A percentile compares a stretch with the other conserved stretches of the same genome.
These are phyloP conservation scores for Penicillium digitatum DNA, from an alignment of 2,329 filamentous ascomycete species.

Conservation along the genomic window DNA sequence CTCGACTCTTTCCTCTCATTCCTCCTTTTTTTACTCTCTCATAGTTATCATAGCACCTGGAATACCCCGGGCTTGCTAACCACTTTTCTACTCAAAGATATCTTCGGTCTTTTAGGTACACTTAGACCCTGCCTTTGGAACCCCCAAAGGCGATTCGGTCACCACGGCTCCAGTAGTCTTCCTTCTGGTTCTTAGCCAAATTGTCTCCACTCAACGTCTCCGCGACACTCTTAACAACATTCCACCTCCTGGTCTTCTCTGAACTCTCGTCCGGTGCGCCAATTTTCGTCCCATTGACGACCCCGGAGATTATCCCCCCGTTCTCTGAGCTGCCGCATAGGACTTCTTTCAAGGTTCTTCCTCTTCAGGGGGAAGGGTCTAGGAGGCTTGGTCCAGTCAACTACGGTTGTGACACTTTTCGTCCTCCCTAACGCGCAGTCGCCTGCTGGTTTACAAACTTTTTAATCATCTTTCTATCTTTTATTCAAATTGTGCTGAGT, in stretches of 20 bases:
- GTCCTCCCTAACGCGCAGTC: conserved; percentile 78
- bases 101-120: conserved; percentile 1
- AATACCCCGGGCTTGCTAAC: conserved; percentile 3
- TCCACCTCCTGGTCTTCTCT: conserved; percentile 40
- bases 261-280: conserved; percentile 35
- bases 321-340: conserved; percentile 98
- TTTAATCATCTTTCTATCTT: conserved; percentile 18
- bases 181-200: conserved; percentile 35
- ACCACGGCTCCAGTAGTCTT: conserved; percentile 41
- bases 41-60: conserved; percentile 1
- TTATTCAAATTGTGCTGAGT: conserved; percentile 27
- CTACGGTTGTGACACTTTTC: conserved; percentile 86
- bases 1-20: conserved; percentile 4
- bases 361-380: conserved; percentile 99
- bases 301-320: conserved; percentile 53
- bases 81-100: not conserved
- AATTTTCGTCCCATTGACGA: conserved; percentile 36
- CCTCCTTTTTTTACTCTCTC: conserved; percentile 1
- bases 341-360: conserved; percentile 97
- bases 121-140: conserved; percentile 37
- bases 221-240: conserved; percentile 48
- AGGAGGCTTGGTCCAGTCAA: conserved; percentile 93
- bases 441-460: conserved; percentile 22
- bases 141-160: conserved; percentile 38
- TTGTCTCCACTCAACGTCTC: conserved; percentile 43